These are phyloP conservation scores for Plenodomus biglobosus DNA, from an alignment of 2,329 filamentous ascomycete genomes.

Conservation along the genomic window DNA sequence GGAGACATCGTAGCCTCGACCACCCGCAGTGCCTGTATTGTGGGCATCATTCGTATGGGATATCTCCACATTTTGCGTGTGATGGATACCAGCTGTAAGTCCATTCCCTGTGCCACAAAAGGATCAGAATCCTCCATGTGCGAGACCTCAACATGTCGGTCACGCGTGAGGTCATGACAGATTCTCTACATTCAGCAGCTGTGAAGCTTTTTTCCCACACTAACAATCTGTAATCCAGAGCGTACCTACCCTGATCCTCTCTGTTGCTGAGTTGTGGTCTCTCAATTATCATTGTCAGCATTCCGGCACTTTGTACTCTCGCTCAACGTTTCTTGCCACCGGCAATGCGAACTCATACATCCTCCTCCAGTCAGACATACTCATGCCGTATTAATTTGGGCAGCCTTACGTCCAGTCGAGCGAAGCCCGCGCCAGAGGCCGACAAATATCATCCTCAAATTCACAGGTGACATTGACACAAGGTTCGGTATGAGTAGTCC, in stretches of 20 bases:
- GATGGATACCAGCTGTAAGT: constrained; percentile 31
- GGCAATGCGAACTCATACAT: constrained; percentile 1
- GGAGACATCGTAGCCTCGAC: neutral
- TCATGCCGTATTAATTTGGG: constrained; percentile 3
- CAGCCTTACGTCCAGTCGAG: neutral
- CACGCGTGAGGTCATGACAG: neutral
- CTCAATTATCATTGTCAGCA: constrained; percentile 33
- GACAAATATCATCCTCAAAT: constrained; percentile 1
- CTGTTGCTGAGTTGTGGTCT: constrained; percentile 35
- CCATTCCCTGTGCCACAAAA: neutral
- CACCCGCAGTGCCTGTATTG: constrained; percentile 23
- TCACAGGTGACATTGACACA: neutral
- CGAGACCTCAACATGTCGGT: neutral
- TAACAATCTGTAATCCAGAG: constrained; percentile 15
- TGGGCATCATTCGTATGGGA: constrained; percentile 25
- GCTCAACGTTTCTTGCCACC: constrained; percentile 21
- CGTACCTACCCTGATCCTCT: constrained; percentile 26
- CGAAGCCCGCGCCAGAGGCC: neutral
- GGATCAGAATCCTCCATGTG: neutral
- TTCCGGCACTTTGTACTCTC: constrained; percentile 31
- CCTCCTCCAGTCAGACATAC: constrained; percentile 1
- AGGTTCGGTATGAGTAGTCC: neutral
- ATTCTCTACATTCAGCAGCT: neutral
- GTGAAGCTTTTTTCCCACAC: neutral
- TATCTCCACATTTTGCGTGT: constrained; percentile 21